phyloP scores from a whole-genome alignment of 2,329 filamentous ascomycete genomes.

The Cladophialophora bantiana region DNA sequence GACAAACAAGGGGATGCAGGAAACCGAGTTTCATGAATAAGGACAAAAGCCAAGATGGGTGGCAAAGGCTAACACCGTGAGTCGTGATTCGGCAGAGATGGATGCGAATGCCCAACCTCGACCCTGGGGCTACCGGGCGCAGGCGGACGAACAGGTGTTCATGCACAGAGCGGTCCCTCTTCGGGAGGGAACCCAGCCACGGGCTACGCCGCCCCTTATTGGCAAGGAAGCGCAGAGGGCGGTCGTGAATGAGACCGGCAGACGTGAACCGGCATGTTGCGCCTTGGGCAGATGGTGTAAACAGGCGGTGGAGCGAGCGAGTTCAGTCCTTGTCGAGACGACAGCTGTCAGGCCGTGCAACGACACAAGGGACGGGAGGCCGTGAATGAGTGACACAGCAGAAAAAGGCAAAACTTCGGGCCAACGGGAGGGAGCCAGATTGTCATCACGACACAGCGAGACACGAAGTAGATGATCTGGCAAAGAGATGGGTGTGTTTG shows the following conservation, averaged over 20 bases:
- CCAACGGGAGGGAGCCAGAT: background rate
- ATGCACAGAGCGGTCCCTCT: constrained; percentile 33
- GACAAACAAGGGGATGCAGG: constrained; percentile 14
- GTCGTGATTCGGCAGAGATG: constrained; percentile 3
- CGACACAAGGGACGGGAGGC: constrained; percentile 15
- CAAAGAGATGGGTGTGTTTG: background rate
- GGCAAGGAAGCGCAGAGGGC: background rate
- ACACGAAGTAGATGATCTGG: background rate
- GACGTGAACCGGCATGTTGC: constrained; percentile 7
- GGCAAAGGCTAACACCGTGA: background rate
- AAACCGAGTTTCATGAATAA: constrained; percentile 14
- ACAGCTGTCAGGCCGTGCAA: constrained; percentile 25
- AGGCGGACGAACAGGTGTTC: constrained; percentile 40
- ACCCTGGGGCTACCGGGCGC: constrained; percentile 1
- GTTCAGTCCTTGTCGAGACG: constrained; percentile 30
- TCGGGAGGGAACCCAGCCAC: constrained; percentile 6
- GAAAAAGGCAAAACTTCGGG: constrained; percentile 9
- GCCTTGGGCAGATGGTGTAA: constrained; percentile 12
- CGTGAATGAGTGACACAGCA: constrained; percentile 2
- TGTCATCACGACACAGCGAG: background rate
- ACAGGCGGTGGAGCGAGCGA: constrained; percentile 33
- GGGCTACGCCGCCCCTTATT: background rate
- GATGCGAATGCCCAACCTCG: background rate
- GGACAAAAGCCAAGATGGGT: constrained; percentile 8
- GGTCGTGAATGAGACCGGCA: constrained; percentile 18